Evolutionary conservation across 257 asterid genomes (phyloP).

Genomic region (Vinca minor): DNA sequence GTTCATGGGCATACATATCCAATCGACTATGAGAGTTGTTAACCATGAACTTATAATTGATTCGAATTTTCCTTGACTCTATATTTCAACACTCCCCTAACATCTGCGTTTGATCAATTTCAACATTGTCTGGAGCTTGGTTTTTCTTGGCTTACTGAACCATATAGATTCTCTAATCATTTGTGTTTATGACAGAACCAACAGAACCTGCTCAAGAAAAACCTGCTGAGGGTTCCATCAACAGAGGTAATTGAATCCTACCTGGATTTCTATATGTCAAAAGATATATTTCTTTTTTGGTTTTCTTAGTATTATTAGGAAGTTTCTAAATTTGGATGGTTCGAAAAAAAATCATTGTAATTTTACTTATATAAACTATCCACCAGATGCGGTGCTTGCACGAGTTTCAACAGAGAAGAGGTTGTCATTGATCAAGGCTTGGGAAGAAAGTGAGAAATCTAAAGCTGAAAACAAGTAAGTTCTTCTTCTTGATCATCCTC

Average conservation of each 20-base stretch:
- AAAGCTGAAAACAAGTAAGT: conserved; percentile 86
- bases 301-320: background rate
- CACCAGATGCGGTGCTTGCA: conserved; percentile 72
- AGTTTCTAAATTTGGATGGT: background rate
- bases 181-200: conserved; percentile 25
- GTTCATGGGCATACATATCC: no score
- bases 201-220: conserved; percentile 64
- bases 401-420: conserved; percentile 82
- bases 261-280: background rate
- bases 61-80: no score
- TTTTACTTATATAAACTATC: conserved; percentile 16
- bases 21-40: no score
- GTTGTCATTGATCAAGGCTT: conserved; percentile 63
- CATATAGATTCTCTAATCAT: background rate
- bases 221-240: conserved; percentile 57
- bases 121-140: background rate
- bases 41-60: no score
- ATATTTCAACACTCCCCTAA: no score
- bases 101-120: no score
- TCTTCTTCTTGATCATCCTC: conserved; percentile 6
- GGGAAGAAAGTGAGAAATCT: conserved; percentile 97
- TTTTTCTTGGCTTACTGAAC: background rate
- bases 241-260: conserved; percentile 59
- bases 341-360: conserved; percentile 1
- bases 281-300: background rate